A percentile compares a stretch with the other conserved stretches of the same genome.
These are phyloP conservation scores for Linderina pennispora DNA, from an alignment of 192 early-diverging fungal species.

Conservation along the genomic window DNA sequence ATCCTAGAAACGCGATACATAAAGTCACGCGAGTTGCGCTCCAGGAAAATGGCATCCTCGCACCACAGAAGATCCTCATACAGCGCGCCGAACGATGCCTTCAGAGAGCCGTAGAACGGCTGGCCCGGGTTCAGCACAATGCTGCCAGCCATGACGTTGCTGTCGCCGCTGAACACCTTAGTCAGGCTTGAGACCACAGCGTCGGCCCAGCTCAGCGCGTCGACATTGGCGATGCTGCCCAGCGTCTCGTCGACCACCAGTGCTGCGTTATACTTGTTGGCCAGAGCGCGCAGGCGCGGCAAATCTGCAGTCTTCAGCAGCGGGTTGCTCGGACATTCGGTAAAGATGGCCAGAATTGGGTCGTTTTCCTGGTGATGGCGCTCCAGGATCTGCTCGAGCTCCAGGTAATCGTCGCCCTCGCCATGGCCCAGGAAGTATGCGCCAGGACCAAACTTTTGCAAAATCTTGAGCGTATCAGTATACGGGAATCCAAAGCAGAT, in stretches of 20 bases:
- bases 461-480: conserved; percentile 93
- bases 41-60: conserved; percentile 92
- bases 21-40: conserved; percentile 91
- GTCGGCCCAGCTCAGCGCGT: conserved; percentile 72
- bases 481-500: conserved; percentile 96
- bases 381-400: conserved; percentile 59
- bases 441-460: conserved; percentile 91
- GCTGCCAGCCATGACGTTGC: conserved; percentile 98
- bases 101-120: conserved; percentile 51
- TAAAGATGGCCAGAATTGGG: conserved; percentile 74
- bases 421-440: conserved; percentile 86
- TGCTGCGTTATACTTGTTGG: conserved; percentile 68
- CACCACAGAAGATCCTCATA: conserved; percentile 86
- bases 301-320: conserved; percentile 80
- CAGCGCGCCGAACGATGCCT: conserved; percentile 46
- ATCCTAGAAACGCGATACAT: conserved; percentile 63
- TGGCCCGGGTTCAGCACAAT: conserved; percentile 70
- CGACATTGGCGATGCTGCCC: conserved; percentile 89
- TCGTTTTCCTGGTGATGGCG: conserved; percentile 43
- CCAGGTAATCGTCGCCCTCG: conserved; percentile 64
- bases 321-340: conserved; percentile 95
- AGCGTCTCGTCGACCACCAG: conserved; percentile 94
- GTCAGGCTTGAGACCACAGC: conserved; percentile 87
- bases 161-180: conserved; percentile 93
- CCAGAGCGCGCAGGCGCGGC: conserved; percentile 62